These are phyloP conservation scores for Aspergillus biplanus DNA, from an alignment of 495 filamentous ascomycete genomes.

Conservation along the genomic window DNA sequence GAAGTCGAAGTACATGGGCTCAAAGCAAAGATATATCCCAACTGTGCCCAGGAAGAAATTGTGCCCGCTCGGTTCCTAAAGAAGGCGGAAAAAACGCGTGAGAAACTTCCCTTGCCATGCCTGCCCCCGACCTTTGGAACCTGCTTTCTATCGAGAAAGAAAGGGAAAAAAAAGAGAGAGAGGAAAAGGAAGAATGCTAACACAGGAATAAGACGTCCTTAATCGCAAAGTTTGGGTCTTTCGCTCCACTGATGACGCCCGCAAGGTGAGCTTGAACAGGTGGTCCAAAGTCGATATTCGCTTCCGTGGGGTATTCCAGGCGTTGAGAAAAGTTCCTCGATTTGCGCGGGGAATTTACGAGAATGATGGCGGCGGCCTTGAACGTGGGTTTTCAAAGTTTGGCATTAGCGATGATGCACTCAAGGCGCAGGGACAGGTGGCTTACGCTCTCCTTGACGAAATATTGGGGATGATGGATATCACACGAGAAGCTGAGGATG, in stretches of 20 bases:
- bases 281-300: slow-evolving; percentile 37
- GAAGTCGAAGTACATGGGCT: slow-evolving; percentile 28
- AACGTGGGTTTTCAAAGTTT: not conserved
- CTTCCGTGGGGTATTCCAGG: slow-evolving; percentile 35
- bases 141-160: not conserved
- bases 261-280: slow-evolving; percentile 22
- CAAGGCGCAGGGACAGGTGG: slow-evolving; percentile 30
- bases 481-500: slow-evolving; percentile 19
- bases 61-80: slow-evolving; percentile 28
- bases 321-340: slow-evolving; percentile 31
- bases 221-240: slow-evolving; percentile 35
- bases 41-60: slow-evolving; percentile 28
- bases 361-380: slow-evolving; percentile 16
- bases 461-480: slow-evolving; percentile 27
- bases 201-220: slow-evolving; percentile 19
- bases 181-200: not conserved
- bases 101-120: slow-evolving; percentile 17
- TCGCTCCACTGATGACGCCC: slow-evolving; percentile 26
- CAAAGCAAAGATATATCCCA: slow-evolving; percentile 31
- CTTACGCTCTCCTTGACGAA: slow-evolving; percentile 39
- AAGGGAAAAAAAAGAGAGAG: not conserved
- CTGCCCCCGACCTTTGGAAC: not conserved
- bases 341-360: slow-evolving; percentile 30
- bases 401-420: slow-evolving; percentile 11
- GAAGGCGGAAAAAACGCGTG: slow-evolving; percentile 26